Evolutionary conservation across 148 eudicot genomes (phyloP), one percentile per base, ranked within the genome.

Genomic region (Suaeda aralocaspica): DNA sequence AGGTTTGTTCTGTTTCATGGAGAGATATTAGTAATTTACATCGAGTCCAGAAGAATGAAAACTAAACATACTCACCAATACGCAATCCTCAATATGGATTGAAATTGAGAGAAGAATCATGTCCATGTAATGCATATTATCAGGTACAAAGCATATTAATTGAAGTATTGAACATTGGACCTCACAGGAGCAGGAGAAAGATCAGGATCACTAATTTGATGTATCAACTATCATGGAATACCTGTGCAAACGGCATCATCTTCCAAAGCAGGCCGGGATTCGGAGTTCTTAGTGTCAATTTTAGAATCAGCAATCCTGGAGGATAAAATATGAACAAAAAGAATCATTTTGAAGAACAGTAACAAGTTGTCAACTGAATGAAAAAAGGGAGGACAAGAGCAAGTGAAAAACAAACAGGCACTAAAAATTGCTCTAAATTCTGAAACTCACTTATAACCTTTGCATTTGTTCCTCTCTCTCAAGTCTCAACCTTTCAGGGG

Each of bases 191-290:
- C 56, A 71, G 60, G 73, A 70, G 24, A 33, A 50, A 68, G 42
- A 34, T 19, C 14, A 49, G 22, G 25, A 45, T n/a, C 31, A 39
- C 44, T 31, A 36, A 36, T 36, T 36, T 8, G 8, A 8, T 36
- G 26, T n/a, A 36, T 62, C 48, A 48, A 72, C 28, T n/a, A 36
- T 62, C 28, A 33, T 61, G 61, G n/a, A 36, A 59, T 45, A 65
- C 55, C 76, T 64, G 76, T 72, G 49, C 18, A 57, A 52, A 25
- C 71, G 22, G 66, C 66, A 65, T 13, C 66, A 15, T 31, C 28
- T 13, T 67, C 45, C 42, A 50, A 36, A 68, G 50, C 59, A 24
- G 33, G 60, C 61, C 45, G 53, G 13, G 64, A 60, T 28, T 48
- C 60, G 25, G 67, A 26, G 14, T 68, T 60, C 22, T 42, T 28